Percentiles rank a stretch among this genome's conserved stretches.
Conservation (phyloP, 352 stramenopile species). For the Detonula confervacea region DNA sequence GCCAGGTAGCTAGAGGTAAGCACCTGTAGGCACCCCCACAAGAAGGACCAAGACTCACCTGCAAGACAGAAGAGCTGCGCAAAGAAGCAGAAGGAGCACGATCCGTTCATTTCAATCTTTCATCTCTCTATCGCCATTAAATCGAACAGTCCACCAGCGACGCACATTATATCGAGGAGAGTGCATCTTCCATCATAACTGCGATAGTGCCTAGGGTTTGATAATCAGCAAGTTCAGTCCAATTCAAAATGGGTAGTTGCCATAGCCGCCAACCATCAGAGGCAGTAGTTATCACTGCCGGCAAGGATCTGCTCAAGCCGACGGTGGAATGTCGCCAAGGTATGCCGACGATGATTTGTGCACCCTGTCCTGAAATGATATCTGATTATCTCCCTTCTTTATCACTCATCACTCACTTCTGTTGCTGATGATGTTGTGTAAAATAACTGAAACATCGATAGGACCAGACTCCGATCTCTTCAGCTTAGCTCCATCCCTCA, state of each 20-base stretch:
- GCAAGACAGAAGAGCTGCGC: too few species aligned
- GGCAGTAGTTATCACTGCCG: neutral
- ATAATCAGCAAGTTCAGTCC: neutral
- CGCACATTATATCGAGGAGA: too few species aligned
- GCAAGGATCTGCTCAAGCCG: neutral
- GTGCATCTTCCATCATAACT: neutral
- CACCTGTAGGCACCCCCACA: too few species aligned
- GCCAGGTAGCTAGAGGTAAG: too few species aligned
- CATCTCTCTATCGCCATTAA: too few species aligned
- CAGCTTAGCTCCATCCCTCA: neutral
- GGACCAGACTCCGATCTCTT: too few species aligned
- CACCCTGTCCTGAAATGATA: too few species aligned
- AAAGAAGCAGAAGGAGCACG: too few species aligned
- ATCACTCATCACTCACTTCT: neutral
- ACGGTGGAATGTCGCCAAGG: neutral
- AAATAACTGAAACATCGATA: neutral
- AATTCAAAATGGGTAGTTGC: neutral
- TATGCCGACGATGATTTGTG: neutral
- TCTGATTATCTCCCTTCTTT: neutral
- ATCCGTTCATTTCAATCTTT: too few species aligned
- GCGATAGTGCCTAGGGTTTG: neutral
- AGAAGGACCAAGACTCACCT: too few species aligned
- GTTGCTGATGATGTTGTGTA: neutral
- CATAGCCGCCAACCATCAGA: slow-evolving; percentile 6
- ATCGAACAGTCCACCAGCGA: too few species aligned